These are phyloP conservation scores for Nasturtium officinale DNA, from an alignment of 345 rosid species.

Conservation along the genomic window DNA sequence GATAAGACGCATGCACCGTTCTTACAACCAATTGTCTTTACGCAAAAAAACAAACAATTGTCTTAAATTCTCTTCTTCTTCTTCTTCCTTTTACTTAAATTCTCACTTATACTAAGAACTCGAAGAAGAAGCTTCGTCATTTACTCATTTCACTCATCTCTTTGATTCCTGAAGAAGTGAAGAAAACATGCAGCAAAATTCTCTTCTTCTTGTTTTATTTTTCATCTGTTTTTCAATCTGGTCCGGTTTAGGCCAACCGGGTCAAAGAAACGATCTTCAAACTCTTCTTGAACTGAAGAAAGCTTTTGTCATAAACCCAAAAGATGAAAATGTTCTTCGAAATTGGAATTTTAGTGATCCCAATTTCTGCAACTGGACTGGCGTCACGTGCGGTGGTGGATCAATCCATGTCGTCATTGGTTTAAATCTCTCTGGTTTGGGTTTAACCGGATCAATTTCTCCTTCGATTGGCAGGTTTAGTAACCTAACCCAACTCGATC, in stretches of 20 bases:
- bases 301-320: conserved; percentile 43
- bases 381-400: conserved; percentile 68
- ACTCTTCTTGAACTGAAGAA: conserved; percentile 44
- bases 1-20: conserved; percentile 38
- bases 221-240: conserved; percentile 6
- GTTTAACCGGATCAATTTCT: conserved; percentile 68
- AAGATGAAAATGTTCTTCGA: conserved; percentile 53
- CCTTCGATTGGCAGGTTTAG: conserved; percentile 49
- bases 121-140: conserved; percentile 10
- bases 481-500: conserved; percentile 64
- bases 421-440: conserved; percentile 64
- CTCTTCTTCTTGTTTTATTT: conserved; percentile 25
- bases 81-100: no score
- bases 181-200: conserved; percentile 23
- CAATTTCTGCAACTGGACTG: conserved; percentile 66
- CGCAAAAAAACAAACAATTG: conserved; percentile 4
- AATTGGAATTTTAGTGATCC: conserved; percentile 55
- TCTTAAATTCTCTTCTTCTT: conserved; percentile 42
- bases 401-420: conserved; percentile 43
- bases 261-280: conserved; percentile 19
- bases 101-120: background rate
- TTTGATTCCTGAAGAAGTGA: conserved; percentile 6
- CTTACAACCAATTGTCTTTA: conserved; percentile 22
- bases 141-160: background rate
- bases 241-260: conserved; percentile 2